Evolutionary conservation across 83 land plant genomes (phyloP), one percentile per base, ranked within the genome.

Genomic region (Thuja plicata): DNA sequence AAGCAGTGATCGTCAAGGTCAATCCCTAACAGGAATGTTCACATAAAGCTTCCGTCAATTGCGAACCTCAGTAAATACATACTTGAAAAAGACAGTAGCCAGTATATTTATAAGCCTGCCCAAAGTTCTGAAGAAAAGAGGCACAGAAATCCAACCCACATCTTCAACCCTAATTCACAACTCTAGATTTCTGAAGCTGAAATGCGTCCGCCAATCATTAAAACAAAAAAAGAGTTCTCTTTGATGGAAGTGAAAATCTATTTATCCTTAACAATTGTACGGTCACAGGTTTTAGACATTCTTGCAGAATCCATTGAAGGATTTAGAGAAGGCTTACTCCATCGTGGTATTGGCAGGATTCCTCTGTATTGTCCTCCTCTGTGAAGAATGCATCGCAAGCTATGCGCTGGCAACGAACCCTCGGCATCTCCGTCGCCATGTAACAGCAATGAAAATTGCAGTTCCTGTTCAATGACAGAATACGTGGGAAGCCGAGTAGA

Each of bases 351-450:
- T 78, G 57, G 91, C 96, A 95, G 82, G 94, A 91, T 4, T 91
- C 95, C 15, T 95, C 95, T n/a, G 90, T 89, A 85, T 95, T 95
- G 71, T 92, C 91, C 73, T 95, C 96, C 27, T 92, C 93, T 52
- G 96, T 73, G 88, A 95, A 95, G 76, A 85, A 89, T 71, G 94
- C 94, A 41, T 95, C 87, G 91, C 96, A 95, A 6, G 91, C 96
- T 32, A 95, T 93, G 50, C 95, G 79, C 91, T 95, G 95, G 92
- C 96, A 95, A 38, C 93, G 91, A 19, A 90, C 46, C 89, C 87
- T 88, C 41, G 10, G 82, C 62, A 8, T 73, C 90, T 45, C 12
- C 52, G 55, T 70, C 48, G 84, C 85, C 79, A 83, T 83, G 32
- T 10, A 13, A 80, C 3, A 40, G 48, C 48, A 24, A 24, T 1